Evolutionary conservation across 768 basidiomycete genomes (phyloP).

Genomic region (Mrakia hoshinonis): DNA sequence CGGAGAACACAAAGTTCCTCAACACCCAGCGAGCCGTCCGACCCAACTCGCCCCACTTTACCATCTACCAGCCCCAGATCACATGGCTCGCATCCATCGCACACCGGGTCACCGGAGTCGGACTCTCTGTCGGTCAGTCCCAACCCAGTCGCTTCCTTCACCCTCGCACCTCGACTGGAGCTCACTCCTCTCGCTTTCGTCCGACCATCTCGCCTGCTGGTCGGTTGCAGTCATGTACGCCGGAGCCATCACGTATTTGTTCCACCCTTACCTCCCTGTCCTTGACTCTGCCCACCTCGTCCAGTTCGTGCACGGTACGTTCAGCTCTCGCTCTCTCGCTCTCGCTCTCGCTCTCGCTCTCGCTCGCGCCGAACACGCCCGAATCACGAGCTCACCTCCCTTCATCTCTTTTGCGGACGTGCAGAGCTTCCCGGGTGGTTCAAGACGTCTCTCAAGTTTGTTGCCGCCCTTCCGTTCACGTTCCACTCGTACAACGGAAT

Average conservation of each 20-base stretch:
- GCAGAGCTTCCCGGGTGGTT: slow-evolving; percentile 37
- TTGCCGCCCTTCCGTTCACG: slow-evolving; percentile 77
- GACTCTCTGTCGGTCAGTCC: slow-evolving; percentile 59
- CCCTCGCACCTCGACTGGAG: background rate
- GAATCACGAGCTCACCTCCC: background rate
- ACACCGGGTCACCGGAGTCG: slow-evolving; percentile 76
- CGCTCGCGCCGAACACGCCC: background rate
- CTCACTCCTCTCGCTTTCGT: background rate
- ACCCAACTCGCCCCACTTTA: slow-evolving; percentile 89
- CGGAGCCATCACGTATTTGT: slow-evolving; percentile 75
- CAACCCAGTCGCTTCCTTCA: background rate
- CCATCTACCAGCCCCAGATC: slow-evolving; percentile 91
- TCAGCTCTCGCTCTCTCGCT: background rate
- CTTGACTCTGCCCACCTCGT: slow-evolving; percentile 72
- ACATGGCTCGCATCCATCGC: slow-evolving; percentile 82
- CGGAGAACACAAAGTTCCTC: slow-evolving; percentile 50
- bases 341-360: background rate
- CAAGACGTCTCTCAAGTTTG: slow-evolving; percentile 65
- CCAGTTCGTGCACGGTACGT: slow-evolving; percentile 50
- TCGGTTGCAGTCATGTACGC: slow-evolving; percentile 65
- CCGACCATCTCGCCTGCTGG: background rate
- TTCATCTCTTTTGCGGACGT: slow-evolving; percentile 37
- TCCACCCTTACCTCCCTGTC: slow-evolving; percentile 55
- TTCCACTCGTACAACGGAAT: slow-evolving; percentile 87
- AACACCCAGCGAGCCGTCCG: slow-evolving; percentile 79